A percentile compares a stretch with the other conserved stretches of the same genome.
These are phyloP conservation scores for Xylona heveae DNA, from an alignment of 495 filamentous ascomycete genomes.

Conservation along the genomic window DNA sequence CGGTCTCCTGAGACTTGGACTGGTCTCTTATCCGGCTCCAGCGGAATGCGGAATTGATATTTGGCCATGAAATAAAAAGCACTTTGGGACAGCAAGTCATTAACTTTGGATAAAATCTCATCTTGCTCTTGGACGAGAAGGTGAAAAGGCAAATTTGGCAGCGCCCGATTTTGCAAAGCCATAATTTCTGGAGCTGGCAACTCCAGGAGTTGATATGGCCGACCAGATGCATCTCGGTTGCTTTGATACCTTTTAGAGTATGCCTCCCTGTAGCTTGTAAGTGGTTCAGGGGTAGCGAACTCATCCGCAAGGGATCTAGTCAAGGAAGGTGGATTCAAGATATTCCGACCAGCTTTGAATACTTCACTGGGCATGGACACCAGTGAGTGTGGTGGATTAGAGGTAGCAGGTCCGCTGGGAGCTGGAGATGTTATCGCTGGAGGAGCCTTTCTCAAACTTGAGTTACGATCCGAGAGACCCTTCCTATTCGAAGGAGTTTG, in stretches of 20 bases:
- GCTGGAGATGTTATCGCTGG: too few species aligned
- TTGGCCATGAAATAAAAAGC: conserved; percentile 79
- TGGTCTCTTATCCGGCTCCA: conserved; percentile 58
- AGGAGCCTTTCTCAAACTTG: too few species aligned
- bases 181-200: conserved; percentile 40
- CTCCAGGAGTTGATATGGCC: conserved; percentile 59
- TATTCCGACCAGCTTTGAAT: too few species aligned
- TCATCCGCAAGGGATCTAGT: too few species aligned
- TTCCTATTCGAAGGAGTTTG: too few species aligned
- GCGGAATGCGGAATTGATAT: conserved; percentile 72
- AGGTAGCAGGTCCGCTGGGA: too few species aligned
- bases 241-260: conserved; percentile 49
- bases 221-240: conserved; percentile 80
- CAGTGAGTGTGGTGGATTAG: too few species aligned
- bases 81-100: conserved; percentile 64
- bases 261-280: too few species aligned
- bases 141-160: conserved; percentile 65
- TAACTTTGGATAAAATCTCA: conserved; percentile 53
- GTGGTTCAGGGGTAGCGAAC: too few species aligned
- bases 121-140: conserved; percentile 70
- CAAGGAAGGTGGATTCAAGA: too few species aligned
- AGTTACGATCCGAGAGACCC: too few species aligned
- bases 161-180: conserved; percentile 52
- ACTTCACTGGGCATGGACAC: too few species aligned
- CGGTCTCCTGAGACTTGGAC: conserved; percentile 61